Evolutionary conservation across 495 filamentous ascomycete species (phyloP), one percentile per base, ranked within the genome.

Genomic region (Sordaria brevicollis): DNA sequence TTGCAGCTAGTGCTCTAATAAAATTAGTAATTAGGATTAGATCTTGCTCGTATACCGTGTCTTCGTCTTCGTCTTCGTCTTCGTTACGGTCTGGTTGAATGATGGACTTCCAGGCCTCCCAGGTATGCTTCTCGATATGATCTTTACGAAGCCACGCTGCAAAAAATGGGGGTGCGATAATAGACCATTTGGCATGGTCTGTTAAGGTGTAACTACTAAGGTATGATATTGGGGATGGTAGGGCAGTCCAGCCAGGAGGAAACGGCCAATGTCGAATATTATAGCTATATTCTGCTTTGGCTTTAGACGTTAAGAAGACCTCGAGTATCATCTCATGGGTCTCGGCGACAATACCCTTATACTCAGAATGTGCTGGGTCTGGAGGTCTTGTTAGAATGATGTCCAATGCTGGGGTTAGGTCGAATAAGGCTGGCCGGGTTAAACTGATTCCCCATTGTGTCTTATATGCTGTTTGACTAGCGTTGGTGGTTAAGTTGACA

Each of bases 261-360:
- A 39, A 39, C 0, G 4, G 17, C 38, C 1, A 39, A 1, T 5
- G 6, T 0, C 0, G 0, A 39, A n/a, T n/a, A n/a, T n/a, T n/a
- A n/a, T n/a, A n/a, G n/a, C 15, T 39, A 39, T 39, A 39, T 6
- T n/a, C 2, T 17, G n/a, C 0, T 0, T 5, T 1, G 6, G 4
- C 4, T n/a, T 39, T 17, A 2, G 38, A 6, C 1, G 4, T 39
- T 15, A 39, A 39, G 11, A 39, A 39, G 0, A n/a, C 1, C 0
- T 39, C 11, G 11, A 0, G 1, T 2, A 39, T 0, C 6, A 39
- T 39, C 6, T 39, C 0, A 1, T n/a, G 6, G 2, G 2, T 39
- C 5, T 4, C 4, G 3, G 4, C 0, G 17, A 39, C 3, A 17
- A 39, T 39, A n/a, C 15, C 15, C 15, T 39, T 39, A n/a, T 39